Base-by-base conservation (phyloP, 2,329 filamentous ascomycete species). In the Exutisphaerella laricina region DNA sequence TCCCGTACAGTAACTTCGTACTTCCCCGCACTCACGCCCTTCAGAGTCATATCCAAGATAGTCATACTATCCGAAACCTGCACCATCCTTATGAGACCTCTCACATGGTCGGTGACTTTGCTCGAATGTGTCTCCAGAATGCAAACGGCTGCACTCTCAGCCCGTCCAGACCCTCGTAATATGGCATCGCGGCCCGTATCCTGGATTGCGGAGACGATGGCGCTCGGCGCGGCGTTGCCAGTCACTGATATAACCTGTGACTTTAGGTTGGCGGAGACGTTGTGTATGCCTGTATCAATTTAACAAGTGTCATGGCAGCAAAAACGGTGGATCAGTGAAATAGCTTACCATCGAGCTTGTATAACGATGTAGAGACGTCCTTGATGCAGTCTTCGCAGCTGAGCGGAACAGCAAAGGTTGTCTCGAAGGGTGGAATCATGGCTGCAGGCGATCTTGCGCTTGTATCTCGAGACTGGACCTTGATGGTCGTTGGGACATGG, bases 331-430 rank as follows among this genome's bases (percentile, higher is more conserved):
- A 7, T 18, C 5, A 4, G 4, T 8, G 13, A 9, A 18, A 18
- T 20, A 35, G 4, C 20, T 21, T 70, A 81, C 79, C 79, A 59
- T 79, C 74, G 31, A 97, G 70, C 60, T 84, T 80, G 65, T 84
- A 78, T 38, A 97, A 71, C 35, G 87, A 82, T 51, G 78, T 77
- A 59, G 88, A 88, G 63, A 98, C 82, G 58, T 88, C 82, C 66
- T 89, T 84, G 65, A 95, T 80, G 71, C 92, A 97, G 61, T 77
- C 74, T 58, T 94, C 84, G 71, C 92, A 97, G 68, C 82, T 88
- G 73, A 97, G 82, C 42, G 88, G 89, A 56, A 97, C 92, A 51
- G 90, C 88, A 67, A 97, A 97, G 53, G 90, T 84, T 48, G 90
- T 94, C 84, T 97, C 62, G 48, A 67, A 67, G 5, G 59, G 48